phyloP scores from a whole-genome alignment of 2,329 filamentous ascomycete genomes.

The Ilyonectria sp. region DNA sequence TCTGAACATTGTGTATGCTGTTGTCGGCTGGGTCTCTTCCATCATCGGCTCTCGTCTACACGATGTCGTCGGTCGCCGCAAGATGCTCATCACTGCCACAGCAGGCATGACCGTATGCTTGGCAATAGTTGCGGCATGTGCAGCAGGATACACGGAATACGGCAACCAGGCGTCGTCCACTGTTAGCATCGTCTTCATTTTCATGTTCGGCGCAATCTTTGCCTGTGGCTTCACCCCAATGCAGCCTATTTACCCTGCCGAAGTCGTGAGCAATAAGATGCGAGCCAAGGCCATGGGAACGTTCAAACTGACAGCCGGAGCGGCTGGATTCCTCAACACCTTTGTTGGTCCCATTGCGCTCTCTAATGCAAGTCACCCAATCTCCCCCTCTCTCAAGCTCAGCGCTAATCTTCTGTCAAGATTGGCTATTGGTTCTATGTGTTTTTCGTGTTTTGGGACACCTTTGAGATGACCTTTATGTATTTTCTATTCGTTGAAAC shows the following conservation, averaged over 20 bases:
- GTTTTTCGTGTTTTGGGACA: conserved; percentile 31
- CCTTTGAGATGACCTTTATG: conserved; percentile 28
- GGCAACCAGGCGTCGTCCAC: conserved; percentile 52
- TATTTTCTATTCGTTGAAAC: conserved; percentile 31
- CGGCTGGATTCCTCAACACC: conserved; percentile 35
- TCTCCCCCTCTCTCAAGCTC: background rate
- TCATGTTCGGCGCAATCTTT: conserved; percentile 56
- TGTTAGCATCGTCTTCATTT: conserved; percentile 57
- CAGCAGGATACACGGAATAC: conserved; percentile 52
- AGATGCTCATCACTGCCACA: conserved; percentile 58
- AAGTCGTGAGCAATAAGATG: conserved; percentile 34
- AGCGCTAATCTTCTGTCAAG: background rate
- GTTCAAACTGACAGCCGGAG: conserved; percentile 29
- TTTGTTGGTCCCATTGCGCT: conserved; percentile 38
- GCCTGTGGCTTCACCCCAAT: conserved; percentile 55
- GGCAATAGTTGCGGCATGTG: conserved; percentile 55
- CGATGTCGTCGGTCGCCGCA: conserved; percentile 57
- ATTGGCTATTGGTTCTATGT: conserved; percentile 34
- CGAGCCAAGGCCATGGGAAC: conserved; percentile 36
- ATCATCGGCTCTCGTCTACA: conserved; percentile 56
- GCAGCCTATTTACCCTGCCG: conserved; percentile 52
- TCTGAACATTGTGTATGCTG: conserved; percentile 57
- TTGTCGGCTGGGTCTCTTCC: conserved; percentile 56
- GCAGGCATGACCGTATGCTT: conserved; percentile 54
- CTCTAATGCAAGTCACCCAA: conserved; percentile 24